A percentile compares a stretch with the other conserved stretches of the same genome.
Evolutionary conservation across 352 stramenopile species (phyloP).

Genomic region (Phytopythium vexans): DNA sequence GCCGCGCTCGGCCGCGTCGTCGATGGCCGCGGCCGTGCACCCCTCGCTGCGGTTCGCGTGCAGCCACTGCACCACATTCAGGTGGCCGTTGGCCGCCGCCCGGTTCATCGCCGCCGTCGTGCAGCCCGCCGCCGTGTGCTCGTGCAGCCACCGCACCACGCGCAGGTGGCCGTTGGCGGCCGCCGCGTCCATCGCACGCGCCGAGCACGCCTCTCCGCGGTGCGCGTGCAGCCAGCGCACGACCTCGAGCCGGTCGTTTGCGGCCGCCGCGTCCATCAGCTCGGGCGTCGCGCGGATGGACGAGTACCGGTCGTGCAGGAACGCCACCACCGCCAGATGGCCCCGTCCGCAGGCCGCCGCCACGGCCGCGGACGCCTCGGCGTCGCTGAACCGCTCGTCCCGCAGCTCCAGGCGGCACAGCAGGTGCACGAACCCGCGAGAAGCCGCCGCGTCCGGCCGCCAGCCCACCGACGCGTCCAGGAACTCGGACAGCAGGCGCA

Average conservation of each 20-base stretch:
- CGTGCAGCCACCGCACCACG: conserved; percentile 17
- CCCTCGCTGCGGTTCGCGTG: conserved; percentile 18
- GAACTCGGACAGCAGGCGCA: conserved; percentile 36
- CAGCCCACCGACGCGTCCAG: conserved; percentile 55
- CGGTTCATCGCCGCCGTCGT: conserved; percentile 26
- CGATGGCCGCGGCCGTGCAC: conserved; percentile 18
- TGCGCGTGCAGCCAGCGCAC: conserved; percentile 46
- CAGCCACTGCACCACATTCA: conserved; percentile 32
- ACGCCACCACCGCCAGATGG: conserved; percentile 17
- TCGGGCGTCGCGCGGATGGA: conserved; percentile 12
- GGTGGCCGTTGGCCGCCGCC: conserved; percentile 26
- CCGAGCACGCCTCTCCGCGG: conserved; percentile 35
- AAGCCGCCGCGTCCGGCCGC: conserved; percentile 1
- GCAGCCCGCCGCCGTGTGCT: conserved; percentile 12
- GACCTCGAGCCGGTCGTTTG: conserved; percentile 35
- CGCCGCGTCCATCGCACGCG: conserved; percentile 12
- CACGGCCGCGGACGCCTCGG: conserved; percentile 10
- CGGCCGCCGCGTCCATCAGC: conserved; percentile 40
- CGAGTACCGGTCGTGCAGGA: conserved; percentile 13
- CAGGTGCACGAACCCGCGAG: too few relatives aligned
- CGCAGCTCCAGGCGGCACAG: too few relatives aligned
- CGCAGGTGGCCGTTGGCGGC: conserved; percentile 16
- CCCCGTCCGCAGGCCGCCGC: conserved; percentile 12
- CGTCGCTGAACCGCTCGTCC: too few relatives aligned
- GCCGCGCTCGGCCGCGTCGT: conserved; percentile 10